phyloP scores from a whole-genome alignment of 129 eudicot species.

The Arctium lappa region DNA sequence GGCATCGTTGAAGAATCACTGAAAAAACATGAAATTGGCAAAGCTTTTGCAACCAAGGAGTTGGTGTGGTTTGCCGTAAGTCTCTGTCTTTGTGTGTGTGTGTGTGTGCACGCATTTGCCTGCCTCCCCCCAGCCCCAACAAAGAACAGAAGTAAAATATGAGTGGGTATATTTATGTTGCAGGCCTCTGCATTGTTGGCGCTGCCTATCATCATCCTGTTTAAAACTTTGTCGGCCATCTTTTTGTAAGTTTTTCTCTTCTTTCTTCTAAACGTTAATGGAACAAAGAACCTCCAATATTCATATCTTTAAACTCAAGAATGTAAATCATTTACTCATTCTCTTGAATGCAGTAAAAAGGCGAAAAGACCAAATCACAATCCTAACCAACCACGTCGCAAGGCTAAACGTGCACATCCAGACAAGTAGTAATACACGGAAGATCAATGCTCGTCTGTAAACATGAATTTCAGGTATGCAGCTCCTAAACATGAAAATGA shows the following conservation, averaged over 20 bases:
- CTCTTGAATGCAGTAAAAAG: slow-evolving; percentile 42
- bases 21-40: slow-evolving; percentile 61
- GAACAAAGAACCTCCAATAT: neutral
- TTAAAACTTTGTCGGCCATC: slow-evolving; percentile 44
- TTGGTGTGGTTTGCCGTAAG: slow-evolving; percentile 79
- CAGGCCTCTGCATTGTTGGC: slow-evolving; percentile 91
- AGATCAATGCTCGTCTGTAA: slow-evolving; percentile 8
- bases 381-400: slow-evolving; percentile 59
- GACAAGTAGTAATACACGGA: slow-evolving; percentile 42
- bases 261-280: neutral
- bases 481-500: neutral
- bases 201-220: slow-evolving; percentile 59
- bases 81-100: slow-evolving; percentile 8
- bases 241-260: slow-evolving; percentile 52
- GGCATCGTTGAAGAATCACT: slow-evolving; percentile 52
- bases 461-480: slow-evolving; percentile 29
- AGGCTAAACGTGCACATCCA: slow-evolving; percentile 68
- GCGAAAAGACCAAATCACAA: slow-evolving; percentile 39
- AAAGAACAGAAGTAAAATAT: neutral
- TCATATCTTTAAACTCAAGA: neutral
- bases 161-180: slow-evolving; percentile 13
- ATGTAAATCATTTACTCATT: neutral
- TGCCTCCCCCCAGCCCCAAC: neutral
- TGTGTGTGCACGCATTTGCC: neutral
- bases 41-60: slow-evolving; percentile 75